These are phyloP conservation scores for Rhododendron simsii DNA, from an alignment of 148 eudicot species.

Conservation along the genomic window DNA sequence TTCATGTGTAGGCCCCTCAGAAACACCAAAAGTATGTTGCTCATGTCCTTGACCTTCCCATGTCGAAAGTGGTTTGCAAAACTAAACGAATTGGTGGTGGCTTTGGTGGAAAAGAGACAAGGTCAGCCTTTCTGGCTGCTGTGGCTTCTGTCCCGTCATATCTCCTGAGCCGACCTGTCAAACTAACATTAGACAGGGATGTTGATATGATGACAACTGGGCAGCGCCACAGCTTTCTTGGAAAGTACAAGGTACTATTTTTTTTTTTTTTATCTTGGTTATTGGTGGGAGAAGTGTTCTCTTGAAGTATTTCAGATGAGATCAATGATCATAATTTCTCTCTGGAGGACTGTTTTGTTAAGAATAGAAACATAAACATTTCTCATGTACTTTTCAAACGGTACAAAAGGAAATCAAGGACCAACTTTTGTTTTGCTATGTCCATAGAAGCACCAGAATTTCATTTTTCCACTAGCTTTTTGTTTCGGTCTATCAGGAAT, in stretches of 20 bases:
- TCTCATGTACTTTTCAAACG: not conserved
- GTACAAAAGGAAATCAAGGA: not conserved
- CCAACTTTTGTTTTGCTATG: not conserved
- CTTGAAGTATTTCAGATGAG: not conserved
- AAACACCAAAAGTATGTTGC: slow-evolving; percentile 96
- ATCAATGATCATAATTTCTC: not conserved
- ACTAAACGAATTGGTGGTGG: slow-evolving; percentile 95
- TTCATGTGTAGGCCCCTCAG: slow-evolving; percentile 74
- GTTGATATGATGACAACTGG: slow-evolving; percentile 92
- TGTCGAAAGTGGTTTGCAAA: slow-evolving; percentile 98
- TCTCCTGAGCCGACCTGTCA: slow-evolving; percentile 75
- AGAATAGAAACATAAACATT: not conserved
- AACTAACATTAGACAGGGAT: slow-evolving; percentile 85
- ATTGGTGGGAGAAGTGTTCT: not conserved
- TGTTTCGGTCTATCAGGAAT: not conserved
- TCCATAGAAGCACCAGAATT: not conserved
- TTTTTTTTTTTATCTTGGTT: not conserved
- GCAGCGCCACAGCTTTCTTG: slow-evolving; percentile 98
- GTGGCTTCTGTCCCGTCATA: slow-evolving; percentile 85
- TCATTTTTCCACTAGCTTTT: not conserved
- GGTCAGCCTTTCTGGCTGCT: slow-evolving; percentile 85
- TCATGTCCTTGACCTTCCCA: slow-evolving; percentile 92
- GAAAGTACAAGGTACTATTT: slow-evolving; percentile 78
- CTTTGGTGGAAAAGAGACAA: slow-evolving; percentile 97
- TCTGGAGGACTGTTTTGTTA: not conserved